A percentile compares a stretch with the other conserved stretches of the same genome.
These are phyloP conservation scores for Lablab purpureus DNA, from an alignment of 306 rosid species.

Conservation along the genomic window DNA sequence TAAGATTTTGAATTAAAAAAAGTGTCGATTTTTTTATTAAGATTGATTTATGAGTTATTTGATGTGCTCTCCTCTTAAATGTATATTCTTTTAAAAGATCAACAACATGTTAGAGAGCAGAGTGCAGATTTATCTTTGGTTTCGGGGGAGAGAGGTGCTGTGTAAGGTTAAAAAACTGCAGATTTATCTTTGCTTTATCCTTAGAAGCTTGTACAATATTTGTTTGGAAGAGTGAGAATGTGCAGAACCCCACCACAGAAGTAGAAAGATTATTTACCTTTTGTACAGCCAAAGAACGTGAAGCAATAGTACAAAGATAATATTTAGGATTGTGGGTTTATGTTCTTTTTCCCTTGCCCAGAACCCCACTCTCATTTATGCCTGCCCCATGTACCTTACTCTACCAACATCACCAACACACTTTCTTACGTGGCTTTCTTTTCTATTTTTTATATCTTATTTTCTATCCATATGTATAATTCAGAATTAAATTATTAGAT, in stretches of 20 bases:
- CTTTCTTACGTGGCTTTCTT: too few relatives aligned
- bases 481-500: too few relatives aligned
- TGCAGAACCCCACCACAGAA: neutral
- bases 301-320: neutral
- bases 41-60: too few relatives aligned
- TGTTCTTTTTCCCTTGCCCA: slow-evolving; percentile 33
- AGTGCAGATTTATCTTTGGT: too few relatives aligned
- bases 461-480: too few relatives aligned
- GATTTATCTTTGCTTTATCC: neutral
- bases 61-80: too few relatives aligned
- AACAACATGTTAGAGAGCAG: too few relatives aligned
- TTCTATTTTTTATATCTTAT: too few relatives aligned
- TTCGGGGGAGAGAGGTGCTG: too few relatives aligned
- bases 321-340: slow-evolving; percentile 33
- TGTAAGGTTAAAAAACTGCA: neutral
- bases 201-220: neutral
- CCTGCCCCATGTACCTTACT: slow-evolving; percentile 17
- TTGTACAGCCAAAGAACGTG: neutral
- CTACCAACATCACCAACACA: slow-evolving; percentile 26
- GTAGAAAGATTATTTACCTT: neutral
- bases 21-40: too few relatives aligned
- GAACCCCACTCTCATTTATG: slow-evolving; percentile 43
- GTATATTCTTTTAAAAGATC: too few relatives aligned
- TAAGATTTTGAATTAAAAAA: too few relatives aligned
- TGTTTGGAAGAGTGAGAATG: neutral